Evolutionary conservation across 257 asterid species (phyloP).

Genomic region (Prunella vulgaris): DNA sequence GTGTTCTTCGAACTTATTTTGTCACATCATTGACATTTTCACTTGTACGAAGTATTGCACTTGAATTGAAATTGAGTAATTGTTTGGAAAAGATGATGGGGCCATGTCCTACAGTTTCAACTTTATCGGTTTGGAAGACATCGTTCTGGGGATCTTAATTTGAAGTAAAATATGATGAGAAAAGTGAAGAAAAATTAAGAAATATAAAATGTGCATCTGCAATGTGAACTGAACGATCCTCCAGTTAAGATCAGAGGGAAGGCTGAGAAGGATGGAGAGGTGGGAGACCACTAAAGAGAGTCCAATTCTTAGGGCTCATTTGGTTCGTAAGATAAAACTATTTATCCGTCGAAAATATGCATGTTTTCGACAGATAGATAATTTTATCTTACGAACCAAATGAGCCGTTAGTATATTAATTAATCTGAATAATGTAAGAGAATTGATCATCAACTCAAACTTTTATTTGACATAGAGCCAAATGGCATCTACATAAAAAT

Average conservation of each 20-base stretch:
- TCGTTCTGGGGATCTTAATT: background rate
- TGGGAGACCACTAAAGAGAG: background rate
- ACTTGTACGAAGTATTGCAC: background rate
- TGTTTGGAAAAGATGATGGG: background rate
- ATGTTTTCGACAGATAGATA: too few species aligned
- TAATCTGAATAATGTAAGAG: background rate
- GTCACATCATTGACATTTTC: background rate
- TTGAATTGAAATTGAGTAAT: slow-evolving; percentile 14
- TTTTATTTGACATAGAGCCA: background rate
- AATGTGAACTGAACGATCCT: background rate
- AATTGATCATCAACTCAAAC: background rate
- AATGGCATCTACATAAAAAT: background rate
- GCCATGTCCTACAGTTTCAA: background rate
- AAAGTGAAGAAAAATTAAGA: background rate
- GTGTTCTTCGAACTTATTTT: background rate
- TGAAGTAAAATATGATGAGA: background rate
- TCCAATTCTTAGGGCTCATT: background rate
- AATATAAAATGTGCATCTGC: background rate
- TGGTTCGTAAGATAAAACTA: too few species aligned
- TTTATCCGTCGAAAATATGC: too few species aligned
- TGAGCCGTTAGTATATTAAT: background rate
- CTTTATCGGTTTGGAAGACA: background rate
- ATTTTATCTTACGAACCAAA: too few species aligned
- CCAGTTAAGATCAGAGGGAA: too few species aligned
- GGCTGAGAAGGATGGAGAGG: background rate